Evolutionary conservation across 78 protist species (phyloP), one percentile per base, ranked within the genome.

Genomic region (Guillardia theta): DNA sequence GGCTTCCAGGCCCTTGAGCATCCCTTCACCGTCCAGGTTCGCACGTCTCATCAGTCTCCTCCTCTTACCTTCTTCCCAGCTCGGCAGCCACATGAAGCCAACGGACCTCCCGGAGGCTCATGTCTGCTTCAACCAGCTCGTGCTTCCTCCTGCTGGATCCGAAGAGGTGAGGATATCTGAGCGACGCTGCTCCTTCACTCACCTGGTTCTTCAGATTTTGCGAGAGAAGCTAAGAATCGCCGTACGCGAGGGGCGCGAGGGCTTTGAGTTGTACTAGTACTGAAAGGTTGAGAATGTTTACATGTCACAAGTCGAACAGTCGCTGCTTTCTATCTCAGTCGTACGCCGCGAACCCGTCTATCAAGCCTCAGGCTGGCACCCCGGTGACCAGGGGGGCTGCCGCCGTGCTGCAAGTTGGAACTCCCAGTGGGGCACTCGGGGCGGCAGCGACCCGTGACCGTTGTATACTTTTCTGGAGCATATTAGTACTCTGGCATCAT

Each of bases 111-210:
- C 90, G 44, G 44, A 78, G 48, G 90, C 90, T 18, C 90, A 78
- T 48, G 90, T 78, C 30, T 78, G 90, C 90, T 78, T 78, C 48
- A 78, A 78, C 48, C 83, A 70, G 83, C 83, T 70, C 41, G 83
- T 70, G 45, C 83, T 70, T 24, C 83, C 83, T 1, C 83, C 83
- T 43, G 12, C 62, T 12, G 62, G 18, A 53, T 53, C 62, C 12
- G 18, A 21, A 53, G n/a, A n/a, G n/a, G n/a, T n/a, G n/a, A n/a
- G n/a, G n/a, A n/a, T n/a, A n/a, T n/a, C n/a, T n/a, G n/a, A n/a
- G n/a, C n/a, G n/a, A n/a, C n/a, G n/a, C n/a, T n/a, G 21, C 70
- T 8, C 70, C 70, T 58, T 58, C 70, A 8, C 70, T 58, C 27
- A 24, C 21, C 58, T 50, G 30, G 30, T 50, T 15, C 58, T 50